Conservation (phyloP, 331 rosid species). For the Malus hybrid region DNA sequence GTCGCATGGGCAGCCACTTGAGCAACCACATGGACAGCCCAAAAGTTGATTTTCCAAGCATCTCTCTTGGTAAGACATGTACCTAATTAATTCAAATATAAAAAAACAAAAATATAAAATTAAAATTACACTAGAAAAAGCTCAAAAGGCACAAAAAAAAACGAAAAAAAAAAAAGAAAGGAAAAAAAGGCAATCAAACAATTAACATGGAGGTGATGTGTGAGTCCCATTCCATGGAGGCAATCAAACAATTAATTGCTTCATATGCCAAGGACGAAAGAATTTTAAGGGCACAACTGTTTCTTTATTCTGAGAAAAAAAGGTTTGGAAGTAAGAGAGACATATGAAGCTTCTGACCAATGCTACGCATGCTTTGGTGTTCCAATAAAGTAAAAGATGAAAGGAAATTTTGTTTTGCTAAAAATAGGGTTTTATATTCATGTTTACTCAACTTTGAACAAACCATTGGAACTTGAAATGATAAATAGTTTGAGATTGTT, state of each 20-base stretch:
- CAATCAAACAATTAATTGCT: not conserved
- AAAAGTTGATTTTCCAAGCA: slow-evolving; percentile 98
- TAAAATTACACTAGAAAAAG: slow-evolving; percentile 1
- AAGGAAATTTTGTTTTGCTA: slow-evolving; percentile 9
- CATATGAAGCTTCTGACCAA: slow-evolving; percentile 15
- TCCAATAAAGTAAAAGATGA: slow-evolving; percentile 53
- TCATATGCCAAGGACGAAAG: not conserved
- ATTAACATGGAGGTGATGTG: slow-evolving; percentile 22
- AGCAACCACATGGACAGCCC: slow-evolving; percentile 98
- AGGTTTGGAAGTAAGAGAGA: not conserved
- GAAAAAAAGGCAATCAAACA: not conserved
- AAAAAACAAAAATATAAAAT: not conserved
- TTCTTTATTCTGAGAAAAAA: not conserved
- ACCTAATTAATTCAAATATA: slow-evolving; percentile 40
- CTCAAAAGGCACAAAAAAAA: not conserved
- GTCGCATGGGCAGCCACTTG: slow-evolving; percentile 78
- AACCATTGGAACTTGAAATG: slow-evolving; percentile 48
- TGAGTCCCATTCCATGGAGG: slow-evolving; percentile 10
- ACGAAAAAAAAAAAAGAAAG: not conserved
- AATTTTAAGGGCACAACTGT: not conserved
- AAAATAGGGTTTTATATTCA: slow-evolving; percentile 12
- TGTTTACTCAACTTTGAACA: slow-evolving; percentile 9
- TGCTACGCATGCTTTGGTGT: slow-evolving; percentile 61
- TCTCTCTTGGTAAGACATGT: slow-evolving; percentile 94
- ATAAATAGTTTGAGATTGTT: not conserved